A percentile compares a stretch with the other conserved stretches of the same genome.
phyloP scores from a whole-genome alignment of 2,329 filamentous ascomycete genomes.

The Phaeosphaeriaceae sp. region DNA sequence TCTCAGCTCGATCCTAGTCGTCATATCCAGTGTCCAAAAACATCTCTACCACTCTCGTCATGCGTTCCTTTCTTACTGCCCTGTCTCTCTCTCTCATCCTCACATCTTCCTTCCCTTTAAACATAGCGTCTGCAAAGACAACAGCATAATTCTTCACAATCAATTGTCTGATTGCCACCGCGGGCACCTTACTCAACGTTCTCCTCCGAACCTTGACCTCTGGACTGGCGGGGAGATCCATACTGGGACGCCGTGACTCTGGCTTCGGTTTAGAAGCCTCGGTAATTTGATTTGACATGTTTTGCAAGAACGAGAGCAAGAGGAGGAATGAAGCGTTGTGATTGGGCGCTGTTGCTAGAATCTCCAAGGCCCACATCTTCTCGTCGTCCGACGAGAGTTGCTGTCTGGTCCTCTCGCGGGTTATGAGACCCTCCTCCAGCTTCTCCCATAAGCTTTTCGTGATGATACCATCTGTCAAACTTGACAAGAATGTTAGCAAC shows the following conservation, averaged over 20 bases:
- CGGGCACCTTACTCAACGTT: slow-evolving; percentile 53
- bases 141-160: slow-evolving; percentile 69
- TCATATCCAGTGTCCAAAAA: slow-evolving; percentile 60
- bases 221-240: slow-evolving; percentile 38
- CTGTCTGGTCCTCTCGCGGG: slow-evolving; percentile 52
- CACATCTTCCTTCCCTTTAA: slow-evolving; percentile 55
- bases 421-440: slow-evolving; percentile 33
- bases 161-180: slow-evolving; percentile 61
- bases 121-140: slow-evolving; percentile 68
- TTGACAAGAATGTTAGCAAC: slow-evolving; percentile 75
- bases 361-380: slow-evolving; percentile 71
- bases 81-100: slow-evolving; percentile 63
- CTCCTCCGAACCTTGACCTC: slow-evolving; percentile 47
- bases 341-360: slow-evolving; percentile 69
- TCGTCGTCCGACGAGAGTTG: slow-evolving; percentile 59
- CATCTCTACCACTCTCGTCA: slow-evolving; percentile 70
- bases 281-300: slow-evolving; percentile 62
- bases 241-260: slow-evolving; percentile 33
- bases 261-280: slow-evolving; percentile 28
- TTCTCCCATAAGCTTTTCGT: slow-evolving; percentile 69
- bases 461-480: slow-evolving; percentile 80
- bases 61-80: slow-evolving; percentile 67
- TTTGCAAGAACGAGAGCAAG: slow-evolving; percentile 75
- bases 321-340: slow-evolving; percentile 92
- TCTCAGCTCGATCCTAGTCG: neutral